Base-by-base conservation (phyloP, 2,329 filamentous ascomycete genomes). In the Neobulgaria alba region DNA sequence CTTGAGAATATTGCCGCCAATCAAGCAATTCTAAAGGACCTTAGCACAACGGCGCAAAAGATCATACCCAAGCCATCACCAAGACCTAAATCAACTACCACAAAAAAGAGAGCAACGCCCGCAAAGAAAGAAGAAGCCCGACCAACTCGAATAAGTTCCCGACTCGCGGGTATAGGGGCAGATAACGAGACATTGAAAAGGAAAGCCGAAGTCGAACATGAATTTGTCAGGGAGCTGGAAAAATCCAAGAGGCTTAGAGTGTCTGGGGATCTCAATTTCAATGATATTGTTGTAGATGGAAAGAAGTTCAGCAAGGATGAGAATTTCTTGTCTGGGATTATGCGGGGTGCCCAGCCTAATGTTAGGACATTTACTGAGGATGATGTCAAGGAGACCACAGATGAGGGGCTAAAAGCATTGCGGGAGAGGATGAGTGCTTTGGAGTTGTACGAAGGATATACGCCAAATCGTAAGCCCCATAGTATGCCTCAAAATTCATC, bases 1-100 rank as follows among this genome's bases (percentile, higher is more conserved):
- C 75, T 86, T 12, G 86, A 88, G 46, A 95, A 95, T 51, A 93
- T 94, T 30, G 85, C 82, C 0, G 80, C 85, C 39, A 92, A 93
- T 53, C 82, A 90, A 61, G 85, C 82, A 59, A 71, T 95, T 0
- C 64, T 95, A 0, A 84, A 84, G 45, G 82, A 88, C 45, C 74
- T 94, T 1, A 81, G 83, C 2, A 76, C 77, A 2, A 74, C 82
- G 1, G 79, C 85, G 0, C 82, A 82, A 16, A 79, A 75, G 36
- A 71, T 79, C n/a, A 67, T 83, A 9, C 84, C 80, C 33, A 69
- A 65, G 35, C 58, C 75, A 1, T 75, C 75, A 41, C 63, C 72
- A 1, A 72, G 67, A 34, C 63, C 71, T 2, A 72, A 67, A 36
- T 51, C 68, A 9, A 63, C 64, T 16, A 54, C 65, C 4, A 61